Evolutionary conservation across 352 stramenopile species (phyloP).

Genomic region (Globisporangium irregulare): DNA sequence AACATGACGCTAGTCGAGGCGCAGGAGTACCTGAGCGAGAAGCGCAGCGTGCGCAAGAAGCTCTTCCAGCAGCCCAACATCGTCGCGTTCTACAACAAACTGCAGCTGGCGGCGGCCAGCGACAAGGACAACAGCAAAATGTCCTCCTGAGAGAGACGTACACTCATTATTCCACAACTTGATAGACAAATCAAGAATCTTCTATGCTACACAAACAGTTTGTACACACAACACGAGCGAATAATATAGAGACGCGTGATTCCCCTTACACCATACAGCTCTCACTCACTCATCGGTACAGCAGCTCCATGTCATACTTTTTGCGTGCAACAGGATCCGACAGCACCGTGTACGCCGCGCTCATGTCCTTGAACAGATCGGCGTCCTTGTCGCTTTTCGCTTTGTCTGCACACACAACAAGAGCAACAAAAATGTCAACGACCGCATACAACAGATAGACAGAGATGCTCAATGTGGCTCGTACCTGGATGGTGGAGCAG

Average conservation of each 20-base stretch:
- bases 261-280: neutral
- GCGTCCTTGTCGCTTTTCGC: constrained; percentile 53
- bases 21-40: constrained; percentile 86
- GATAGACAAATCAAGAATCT: neutral
- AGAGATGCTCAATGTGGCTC: neutral
- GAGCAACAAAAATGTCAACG: neutral
- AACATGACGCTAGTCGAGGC: constrained; percentile 73
- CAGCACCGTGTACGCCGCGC: constrained; percentile 78
- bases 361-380: constrained; percentile 87
- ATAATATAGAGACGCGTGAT: constrained; percentile 3
- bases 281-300: constrained; percentile 25
- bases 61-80: constrained; percentile 90
- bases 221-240: constrained; percentile 8
- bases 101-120: constrained; percentile 21
- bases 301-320: constrained; percentile 75
- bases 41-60: constrained; percentile 87
- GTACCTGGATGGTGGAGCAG: constrained; percentile 85
- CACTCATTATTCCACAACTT: neutral
- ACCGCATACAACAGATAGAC: neutral
- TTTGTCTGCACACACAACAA: constrained; percentile 51
- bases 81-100: constrained; percentile 64
- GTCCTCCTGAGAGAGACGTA: constrained; percentile 1
- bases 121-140: constrained; percentile 1
- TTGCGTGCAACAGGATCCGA: constrained; percentile 51
- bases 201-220: neutral